Conservation (phyloP, 495 filamentous ascomycete species). For the Darksidea phi region DNA sequence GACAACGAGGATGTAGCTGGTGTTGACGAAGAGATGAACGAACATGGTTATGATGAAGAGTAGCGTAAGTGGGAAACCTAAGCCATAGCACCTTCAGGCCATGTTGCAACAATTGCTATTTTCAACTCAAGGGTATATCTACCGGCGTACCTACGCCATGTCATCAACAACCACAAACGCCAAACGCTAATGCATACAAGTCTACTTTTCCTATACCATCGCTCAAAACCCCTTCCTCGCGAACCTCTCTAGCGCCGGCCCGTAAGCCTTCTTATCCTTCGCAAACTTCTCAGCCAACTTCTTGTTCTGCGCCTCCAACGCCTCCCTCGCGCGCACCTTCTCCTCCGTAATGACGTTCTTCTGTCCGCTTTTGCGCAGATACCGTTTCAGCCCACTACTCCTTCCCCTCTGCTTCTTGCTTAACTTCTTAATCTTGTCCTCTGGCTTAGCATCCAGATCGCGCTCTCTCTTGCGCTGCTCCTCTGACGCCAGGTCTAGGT, state of each 20-base stretch:
- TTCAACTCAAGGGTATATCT: too few species aligned
- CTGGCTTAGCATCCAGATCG: constrained; percentile 70
- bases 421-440: constrained; percentile 66
- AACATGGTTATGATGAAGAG: too few species aligned
- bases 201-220: too few species aligned
- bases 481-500: constrained; percentile 72
- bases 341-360: constrained; percentile 92
- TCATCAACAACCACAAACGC: too few species aligned
- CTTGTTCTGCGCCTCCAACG: constrained; percentile 63
- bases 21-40: too few species aligned
- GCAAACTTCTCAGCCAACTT: constrained; percentile 65
- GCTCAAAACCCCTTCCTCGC: constrained; percentile 51
- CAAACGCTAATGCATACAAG: too few species aligned
- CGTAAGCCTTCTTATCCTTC: constrained; percentile 60
- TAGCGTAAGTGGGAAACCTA: too few species aligned
- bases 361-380: constrained; percentile 81
- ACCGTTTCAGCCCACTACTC: constrained; percentile 82
- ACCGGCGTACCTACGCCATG: too few species aligned
- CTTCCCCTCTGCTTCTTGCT: constrained; percentile 80
- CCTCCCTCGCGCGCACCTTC: constrained; percentile 63
- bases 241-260: constrained; percentile 71
- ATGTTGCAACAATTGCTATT: too few species aligned
- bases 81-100: too few species aligned
- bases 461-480: constrained; percentile 69
- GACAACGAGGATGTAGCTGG: too few species aligned